phyloP scores from a whole-genome alignment of 345 rosid species.

The Boechera stricta region DNA sequence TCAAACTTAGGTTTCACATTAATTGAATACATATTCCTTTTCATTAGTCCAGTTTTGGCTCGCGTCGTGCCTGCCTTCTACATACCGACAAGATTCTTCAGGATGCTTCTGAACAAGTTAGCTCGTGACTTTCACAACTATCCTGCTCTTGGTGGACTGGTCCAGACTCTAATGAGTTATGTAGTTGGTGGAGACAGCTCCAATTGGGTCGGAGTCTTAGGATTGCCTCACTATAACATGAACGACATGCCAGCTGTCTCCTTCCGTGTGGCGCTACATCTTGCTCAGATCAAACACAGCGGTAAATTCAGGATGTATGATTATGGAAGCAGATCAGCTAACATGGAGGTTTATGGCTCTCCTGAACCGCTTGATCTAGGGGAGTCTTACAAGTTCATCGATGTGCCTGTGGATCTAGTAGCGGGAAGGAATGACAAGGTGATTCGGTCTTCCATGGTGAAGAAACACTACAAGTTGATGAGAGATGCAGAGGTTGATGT shows the following conservation, averaged over 20 bases:
- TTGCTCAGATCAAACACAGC: constrained; percentile 82
- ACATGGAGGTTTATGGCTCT: constrained; percentile 74
- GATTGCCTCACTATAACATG: constrained; percentile 95
- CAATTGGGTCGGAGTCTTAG: constrained; percentile 93
- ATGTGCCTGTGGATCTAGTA: constrained; percentile 80
- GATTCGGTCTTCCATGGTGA: constrained; percentile 83
- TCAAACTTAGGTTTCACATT: constrained; percentile 65
- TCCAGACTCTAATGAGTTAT: constrained; percentile 90
- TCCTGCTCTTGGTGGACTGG: constrained; percentile 95
- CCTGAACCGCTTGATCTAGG: constrained; percentile 91
- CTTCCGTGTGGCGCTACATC: constrained; percentile 75
- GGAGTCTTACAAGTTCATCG: constrained; percentile 63
- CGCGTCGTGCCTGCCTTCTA: constrained; percentile 80
- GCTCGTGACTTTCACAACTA: constrained; percentile 95
- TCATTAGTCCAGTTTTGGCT: constrained; percentile 66
- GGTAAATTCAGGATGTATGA: constrained; percentile 84
- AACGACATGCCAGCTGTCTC: constrained; percentile 98
- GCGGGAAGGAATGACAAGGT: constrained; percentile 89
- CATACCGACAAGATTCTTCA: constrained; percentile 94
- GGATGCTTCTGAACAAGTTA: constrained; percentile 90
- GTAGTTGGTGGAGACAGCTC: constrained; percentile 96
- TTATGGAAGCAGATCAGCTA: constrained; percentile 67
- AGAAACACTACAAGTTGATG: constrained; percentile 77
- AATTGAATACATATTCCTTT: constrained; percentile 60
- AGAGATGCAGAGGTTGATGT: constrained; percentile 71